phyloP scores from a whole-genome alignment of 2,329 filamentous ascomycete species.

The Fusarium sp. region DNA sequence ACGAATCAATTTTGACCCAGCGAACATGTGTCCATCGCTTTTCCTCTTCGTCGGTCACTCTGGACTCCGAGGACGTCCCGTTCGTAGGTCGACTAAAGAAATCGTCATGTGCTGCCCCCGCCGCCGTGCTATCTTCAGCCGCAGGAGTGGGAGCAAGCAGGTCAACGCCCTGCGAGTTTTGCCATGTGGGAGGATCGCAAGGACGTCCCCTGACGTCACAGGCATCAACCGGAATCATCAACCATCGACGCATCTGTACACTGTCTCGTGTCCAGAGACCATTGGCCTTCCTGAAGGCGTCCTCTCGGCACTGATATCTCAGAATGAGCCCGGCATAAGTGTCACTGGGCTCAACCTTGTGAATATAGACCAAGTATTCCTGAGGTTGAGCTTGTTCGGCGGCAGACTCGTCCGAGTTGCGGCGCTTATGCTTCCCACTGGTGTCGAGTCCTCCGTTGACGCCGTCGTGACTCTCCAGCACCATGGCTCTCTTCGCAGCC shows the following conservation, averaged over 20 bases:
- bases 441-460: conserved; percentile 66
- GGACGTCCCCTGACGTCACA: conserved; percentile 82
- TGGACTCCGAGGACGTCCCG: conserved; percentile 43
- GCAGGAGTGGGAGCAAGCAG: conserved; percentile 60
- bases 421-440: conserved; percentile 66
- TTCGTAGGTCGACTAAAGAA: conserved; percentile 53
- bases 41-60: conserved; percentile 58
- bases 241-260: conserved; percentile 80
- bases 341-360: conserved; percentile 81
- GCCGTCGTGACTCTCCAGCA: conserved; percentile 67
- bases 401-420: conserved; percentile 70
- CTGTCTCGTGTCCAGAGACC: conserved; percentile 94
- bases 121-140: conserved; percentile 40
- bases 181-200: conserved; percentile 61
- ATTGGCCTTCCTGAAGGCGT: conserved; percentile 85
- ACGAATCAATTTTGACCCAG: conserved; percentile 82
- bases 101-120: conserved; percentile 49
- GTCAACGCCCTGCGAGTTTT: conserved; percentile 55
- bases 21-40: conserved; percentile 84
- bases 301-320: conserved; percentile 84
- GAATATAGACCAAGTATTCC: conserved; percentile 87
- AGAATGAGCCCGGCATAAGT: conserved; percentile 92
- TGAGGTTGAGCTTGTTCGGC: conserved; percentile 65
- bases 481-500: conserved; percentile 64
- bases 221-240: conserved; percentile 87